A percentile compares a stretch with the other conserved stretches of the same genome.
Evolutionary conservation across 1,284 basidiomycete species (phyloP).

Genomic region (Naganishia cerealis): DNA sequence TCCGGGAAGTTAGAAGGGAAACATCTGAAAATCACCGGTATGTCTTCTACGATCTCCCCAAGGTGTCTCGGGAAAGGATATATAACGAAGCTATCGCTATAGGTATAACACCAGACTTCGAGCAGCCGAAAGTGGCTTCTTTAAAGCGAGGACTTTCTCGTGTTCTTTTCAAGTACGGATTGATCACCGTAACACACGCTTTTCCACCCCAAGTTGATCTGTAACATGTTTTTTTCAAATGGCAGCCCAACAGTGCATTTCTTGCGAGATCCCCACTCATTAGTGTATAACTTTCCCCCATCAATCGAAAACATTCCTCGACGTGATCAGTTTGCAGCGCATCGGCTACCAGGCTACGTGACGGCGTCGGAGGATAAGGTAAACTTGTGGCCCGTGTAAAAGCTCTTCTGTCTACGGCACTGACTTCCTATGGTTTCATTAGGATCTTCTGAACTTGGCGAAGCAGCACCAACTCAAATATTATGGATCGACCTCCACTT

Average conservation of each 20-base stretch:
- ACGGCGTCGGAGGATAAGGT: conserved; percentile 78
- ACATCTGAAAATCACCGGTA: conserved; percentile 20
- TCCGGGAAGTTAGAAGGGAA: conserved; percentile 19
- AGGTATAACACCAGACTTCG: conserved; percentile 19
- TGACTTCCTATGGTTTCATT: not conserved
- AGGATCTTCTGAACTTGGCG: conserved; percentile 70
- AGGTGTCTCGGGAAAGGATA: not conserved
- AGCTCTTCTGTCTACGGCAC: not conserved
- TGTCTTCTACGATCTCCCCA: not conserved
- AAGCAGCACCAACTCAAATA: conserved; percentile 64
- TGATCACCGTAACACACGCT: not conserved
- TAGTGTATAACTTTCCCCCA: conserved; percentile 80
- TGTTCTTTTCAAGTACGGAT: conserved; percentile 75
- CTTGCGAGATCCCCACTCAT: conserved; percentile 80
- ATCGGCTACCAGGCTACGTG: conserved; percentile 73
- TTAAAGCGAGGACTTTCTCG: conserved; percentile 77
- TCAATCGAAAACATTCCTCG: conserved; percentile 71
- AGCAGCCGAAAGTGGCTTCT: conserved; percentile 59
- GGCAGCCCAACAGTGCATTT: conserved; percentile 85
- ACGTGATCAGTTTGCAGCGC: conserved; percentile 87
- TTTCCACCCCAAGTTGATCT: conserved; percentile 1
- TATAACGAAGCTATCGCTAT: no score
- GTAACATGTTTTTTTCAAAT: not conserved
- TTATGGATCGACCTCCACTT: conserved; percentile 87
- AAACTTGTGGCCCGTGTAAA: conserved; percentile 34